These are phyloP conservation scores for Pichia deserticola DNA, from an alignment of 805 yeast genomes.

Conservation along the genomic window DNA sequence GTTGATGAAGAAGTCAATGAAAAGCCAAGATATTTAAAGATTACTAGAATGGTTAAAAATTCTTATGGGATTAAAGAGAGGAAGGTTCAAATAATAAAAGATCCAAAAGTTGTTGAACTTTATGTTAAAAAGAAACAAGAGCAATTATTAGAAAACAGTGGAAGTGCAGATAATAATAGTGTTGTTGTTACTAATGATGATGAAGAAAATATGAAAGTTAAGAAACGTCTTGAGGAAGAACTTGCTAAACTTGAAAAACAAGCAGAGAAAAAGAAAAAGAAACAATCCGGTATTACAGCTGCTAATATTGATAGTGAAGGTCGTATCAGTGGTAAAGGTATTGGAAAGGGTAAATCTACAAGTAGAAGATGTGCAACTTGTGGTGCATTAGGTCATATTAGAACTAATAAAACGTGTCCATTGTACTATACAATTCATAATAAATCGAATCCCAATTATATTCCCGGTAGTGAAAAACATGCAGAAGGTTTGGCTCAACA, in stretches of 20 bases:
- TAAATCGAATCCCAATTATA: slow-evolving; percentile 29
- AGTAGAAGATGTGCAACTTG: slow-evolving; percentile 89
- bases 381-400: slow-evolving; percentile 91
- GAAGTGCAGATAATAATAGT: slow-evolving; percentile 53
- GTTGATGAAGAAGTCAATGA: slow-evolving; percentile 27
- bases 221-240: slow-evolving; percentile 72
- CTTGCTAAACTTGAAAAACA: slow-evolving; percentile 76
- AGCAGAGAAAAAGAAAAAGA: slow-evolving; percentile 42
- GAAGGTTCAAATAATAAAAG: slow-evolving; percentile 67
- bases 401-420: slow-evolving; percentile 89
- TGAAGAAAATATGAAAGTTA: slow-evolving; percentile 70
- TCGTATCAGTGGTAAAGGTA: slow-evolving; percentile 53
- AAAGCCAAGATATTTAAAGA: slow-evolving; percentile 37
- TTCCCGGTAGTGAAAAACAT: slow-evolving; percentile 25
- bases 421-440: slow-evolving; percentile 49
- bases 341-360: slow-evolving; percentile 64
- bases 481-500: slow-evolving; percentile 2
- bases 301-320: slow-evolving; percentile 31
- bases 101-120: slow-evolving; percentile 81
- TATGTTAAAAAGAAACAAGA: slow-evolving; percentile 53
- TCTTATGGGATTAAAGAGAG: slow-evolving; percentile 82
- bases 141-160: slow-evolving; percentile 35
- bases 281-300: slow-evolving; percentile 25
- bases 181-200: slow-evolving; percentile 74
- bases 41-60: slow-evolving; percentile 75